Conservation (phyloP, 148 eudicot genomes). For the Amaranthus hypochondriacus region DNA sequence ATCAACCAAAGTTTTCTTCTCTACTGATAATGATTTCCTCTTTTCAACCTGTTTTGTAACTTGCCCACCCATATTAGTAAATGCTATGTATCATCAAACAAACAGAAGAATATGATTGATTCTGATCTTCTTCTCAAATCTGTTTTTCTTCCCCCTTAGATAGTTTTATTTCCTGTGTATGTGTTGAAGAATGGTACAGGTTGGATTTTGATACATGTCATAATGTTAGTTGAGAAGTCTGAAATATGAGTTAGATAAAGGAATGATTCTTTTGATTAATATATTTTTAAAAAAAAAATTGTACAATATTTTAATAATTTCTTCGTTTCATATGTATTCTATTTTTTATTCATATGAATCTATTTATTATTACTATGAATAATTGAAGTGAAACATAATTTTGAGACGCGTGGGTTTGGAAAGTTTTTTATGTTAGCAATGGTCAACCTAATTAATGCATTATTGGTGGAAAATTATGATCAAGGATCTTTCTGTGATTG, state of each 20-base stretch:
- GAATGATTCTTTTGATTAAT: slow-evolving; percentile 5
- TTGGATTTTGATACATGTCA: slow-evolving; percentile 13
- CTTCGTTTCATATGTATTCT: not conserved
- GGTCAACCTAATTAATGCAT: not conserved
- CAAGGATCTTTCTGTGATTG: slow-evolving; percentile 24
- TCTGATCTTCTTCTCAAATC: no score
- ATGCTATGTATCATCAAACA: not conserved
- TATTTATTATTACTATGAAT: not conserved
- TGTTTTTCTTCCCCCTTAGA: no score
- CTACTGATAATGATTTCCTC: slow-evolving; percentile 34
- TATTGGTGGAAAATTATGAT: slow-evolving; percentile 22
- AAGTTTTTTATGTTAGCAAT: no score
- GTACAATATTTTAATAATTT: no score
- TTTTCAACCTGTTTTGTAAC: slow-evolving; percentile 56
- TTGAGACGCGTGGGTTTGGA: no score
- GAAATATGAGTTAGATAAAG: slow-evolving; percentile 10
- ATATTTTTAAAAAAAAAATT: not conserved
- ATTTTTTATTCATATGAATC: not conserved
- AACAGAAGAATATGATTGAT: slow-evolving; percentile 10
- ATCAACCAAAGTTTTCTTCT: slow-evolving; percentile 52
- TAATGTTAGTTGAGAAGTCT: slow-evolving; percentile 13
- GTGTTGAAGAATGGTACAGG: slow-evolving; percentile 18
- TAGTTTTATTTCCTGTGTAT: not conserved
- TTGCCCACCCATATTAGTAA: slow-evolving; percentile 67
- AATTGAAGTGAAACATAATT: no score